Conservation (phyloP, 768 basidiomycete species). For the Asterophora lycoperdoides region DNA sequence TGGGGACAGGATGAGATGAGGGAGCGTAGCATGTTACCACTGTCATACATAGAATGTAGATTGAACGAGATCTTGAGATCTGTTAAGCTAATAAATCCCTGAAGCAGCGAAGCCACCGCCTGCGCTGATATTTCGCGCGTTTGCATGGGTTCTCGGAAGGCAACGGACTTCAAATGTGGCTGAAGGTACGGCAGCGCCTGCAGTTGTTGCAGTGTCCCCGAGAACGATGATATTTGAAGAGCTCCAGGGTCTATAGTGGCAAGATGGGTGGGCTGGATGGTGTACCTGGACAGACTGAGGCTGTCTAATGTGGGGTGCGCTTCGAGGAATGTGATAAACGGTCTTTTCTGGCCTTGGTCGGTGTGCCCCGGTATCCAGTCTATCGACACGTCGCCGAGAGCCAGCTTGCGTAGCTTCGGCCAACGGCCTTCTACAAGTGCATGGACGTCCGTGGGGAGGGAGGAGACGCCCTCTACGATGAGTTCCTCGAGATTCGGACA, state of each 20-base stretch:
- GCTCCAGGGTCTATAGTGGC: slow-evolving; percentile 41
- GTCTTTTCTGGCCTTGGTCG: slow-evolving; percentile 43
- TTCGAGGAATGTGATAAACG: slow-evolving; percentile 67
- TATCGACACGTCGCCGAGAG: slow-evolving; percentile 62
- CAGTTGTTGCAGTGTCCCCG: slow-evolving; percentile 64
- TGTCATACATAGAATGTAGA: slow-evolving; percentile 72
- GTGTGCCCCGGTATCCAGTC: slow-evolving; percentile 43
- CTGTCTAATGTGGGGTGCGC: slow-evolving; percentile 51
- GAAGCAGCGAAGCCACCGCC: slow-evolving; percentile 55
- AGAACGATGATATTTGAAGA: slow-evolving; percentile 55
- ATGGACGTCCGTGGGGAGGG: slow-evolving; percentile 52
- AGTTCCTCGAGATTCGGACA: slow-evolving; percentile 68
- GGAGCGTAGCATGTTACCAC: slow-evolving; percentile 62
- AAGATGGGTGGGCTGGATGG: slow-evolving; percentile 51
- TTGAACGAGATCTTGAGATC: slow-evolving; percentile 63
- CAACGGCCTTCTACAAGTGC: slow-evolving; percentile 58
- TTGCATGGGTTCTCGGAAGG: slow-evolving; percentile 61
- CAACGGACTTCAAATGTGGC: slow-evolving; percentile 47
- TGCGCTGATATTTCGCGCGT: slow-evolving; percentile 66
- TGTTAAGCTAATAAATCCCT: slow-evolving; percentile 49
- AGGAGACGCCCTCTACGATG: slow-evolving; percentile 48
- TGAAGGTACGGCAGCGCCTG: slow-evolving; percentile 54
- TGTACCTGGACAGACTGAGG: slow-evolving; percentile 49
- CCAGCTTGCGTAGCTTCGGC: slow-evolving; percentile 58
- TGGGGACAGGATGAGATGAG: slow-evolving; percentile 64